These are phyloP conservation scores for Hypoxylon fragiforme DNA, from an alignment of 495 filamentous ascomycete genomes.

Conservation along the genomic window DNA sequence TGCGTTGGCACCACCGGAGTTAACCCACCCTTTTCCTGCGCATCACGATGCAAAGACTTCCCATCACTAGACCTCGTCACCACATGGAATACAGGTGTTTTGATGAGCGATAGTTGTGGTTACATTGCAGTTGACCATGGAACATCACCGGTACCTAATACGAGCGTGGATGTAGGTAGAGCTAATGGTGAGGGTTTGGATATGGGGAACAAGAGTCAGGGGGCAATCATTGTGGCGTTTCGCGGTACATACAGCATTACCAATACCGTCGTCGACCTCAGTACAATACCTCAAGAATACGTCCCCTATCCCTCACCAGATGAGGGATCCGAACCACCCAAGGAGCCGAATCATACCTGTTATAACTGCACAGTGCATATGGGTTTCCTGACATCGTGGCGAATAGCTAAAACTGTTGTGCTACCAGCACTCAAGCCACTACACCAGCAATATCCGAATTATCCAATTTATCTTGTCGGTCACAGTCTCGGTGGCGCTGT, in stretches of 20 bases:
- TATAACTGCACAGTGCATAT: slow-evolving; percentile 87
- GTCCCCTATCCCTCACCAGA: slow-evolving; percentile 72
- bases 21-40: slow-evolving; percentile 77
- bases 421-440: slow-evolving; percentile 61
- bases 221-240: slow-evolving; percentile 82
- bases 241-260: slow-evolving; percentile 91
- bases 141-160: slow-evolving; percentile 48
- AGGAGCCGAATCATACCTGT: slow-evolving; percentile 55
- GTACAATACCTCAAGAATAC: slow-evolving; percentile 85
- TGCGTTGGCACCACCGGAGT: slow-evolving; percentile 86
- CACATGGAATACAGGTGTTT: slow-evolving; percentile 86
- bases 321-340: slow-evolving; percentile 32
- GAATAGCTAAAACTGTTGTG: slow-evolving; percentile 65
- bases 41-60: slow-evolving; percentile 82
- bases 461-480: slow-evolving; percentile 76
- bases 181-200: background rate
- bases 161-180: slow-evolving; percentile 16
- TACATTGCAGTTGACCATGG: slow-evolving; percentile 85
- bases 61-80: slow-evolving; percentile 73
- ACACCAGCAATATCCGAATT: slow-evolving; percentile 63
- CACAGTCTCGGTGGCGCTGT: slow-evolving; percentile 94
- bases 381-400: slow-evolving; percentile 86
- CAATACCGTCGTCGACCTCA: slow-evolving; percentile 87
- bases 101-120: slow-evolving; percentile 89
- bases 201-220: slow-evolving; percentile 8